A percentile compares a stretch with the other conserved stretches of the same genome.
Conservation (phyloP, 2,329 filamentous ascomycete species). For the Phaeoacremonium minimum region DNA sequence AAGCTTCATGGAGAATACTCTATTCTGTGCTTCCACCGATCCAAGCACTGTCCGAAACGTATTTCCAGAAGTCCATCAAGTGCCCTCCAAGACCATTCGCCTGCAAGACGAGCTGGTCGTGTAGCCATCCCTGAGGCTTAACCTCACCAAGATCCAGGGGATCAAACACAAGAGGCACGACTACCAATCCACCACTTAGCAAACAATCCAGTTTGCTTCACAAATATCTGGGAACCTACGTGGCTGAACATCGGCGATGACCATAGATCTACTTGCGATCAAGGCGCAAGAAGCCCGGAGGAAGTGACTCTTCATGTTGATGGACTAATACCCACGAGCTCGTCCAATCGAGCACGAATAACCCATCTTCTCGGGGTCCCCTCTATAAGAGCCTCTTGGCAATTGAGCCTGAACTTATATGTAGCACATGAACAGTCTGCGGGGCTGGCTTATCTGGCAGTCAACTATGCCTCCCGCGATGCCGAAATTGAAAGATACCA, state of each 20-base stretch:
- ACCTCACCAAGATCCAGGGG: slow-evolving; percentile 13
- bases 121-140: slow-evolving; percentile 8
- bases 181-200: slow-evolving; percentile 1
- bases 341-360: neutral
- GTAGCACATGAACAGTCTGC: neutral
- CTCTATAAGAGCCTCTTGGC: too few species aligned
- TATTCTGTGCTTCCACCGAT: slow-evolving; percentile 47
- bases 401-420: neutral
- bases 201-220: neutral
- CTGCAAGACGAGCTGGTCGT: slow-evolving; percentile 3
- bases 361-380: neutral
- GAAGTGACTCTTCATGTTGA: neutral
- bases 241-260: neutral
- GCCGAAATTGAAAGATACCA: neutral
- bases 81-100: slow-evolving; percentile 3
- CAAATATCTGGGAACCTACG: neutral
- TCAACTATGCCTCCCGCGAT: neutral
- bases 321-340: too few species aligned
- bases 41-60: slow-evolving; percentile 46
- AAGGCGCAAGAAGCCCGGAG: neutral
- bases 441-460: neutral
- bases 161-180: slow-evolving; percentile 10
- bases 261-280: neutral
- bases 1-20: slow-evolving; percentile 46
- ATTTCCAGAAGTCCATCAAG: slow-evolving; percentile 50